Base-by-base conservation (phyloP, 75 land plant species). In the Pinus tabuliformis region DNA sequence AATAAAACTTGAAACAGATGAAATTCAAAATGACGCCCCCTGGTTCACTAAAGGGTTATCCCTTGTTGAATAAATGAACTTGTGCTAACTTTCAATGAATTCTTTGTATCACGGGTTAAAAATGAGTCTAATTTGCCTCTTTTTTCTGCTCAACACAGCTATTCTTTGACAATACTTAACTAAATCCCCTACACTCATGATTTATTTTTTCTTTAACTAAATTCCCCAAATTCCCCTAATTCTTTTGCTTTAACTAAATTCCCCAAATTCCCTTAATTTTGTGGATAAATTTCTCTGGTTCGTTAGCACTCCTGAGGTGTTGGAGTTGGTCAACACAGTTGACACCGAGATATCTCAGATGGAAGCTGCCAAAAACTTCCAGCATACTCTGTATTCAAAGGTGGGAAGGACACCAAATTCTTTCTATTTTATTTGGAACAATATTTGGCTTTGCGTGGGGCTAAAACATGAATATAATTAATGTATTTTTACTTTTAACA, bases 231-330 rank as follows among this genome's bases (percentile, higher is more conserved):
- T 11, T 73, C 33, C 33, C 26, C n/a, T 42, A 14, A 28, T 57
- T 62, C 16, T 76, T 73, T 6, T 65, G 33, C 2, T 33, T 33
- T 33, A 33, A 33, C 33, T 33, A 33, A 33, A 33, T 33, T 33
- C 2, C 2, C 33, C 8, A 21, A 15, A n/a, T 11, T 73, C 33
- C 33, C 26, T 54, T 42, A 14, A 28, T 57, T 62, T 16, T 65
- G 17, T 24, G 78, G 76, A 4, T 78, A 93, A 93, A 80, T 93
- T 93, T 85, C 91, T 93, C 45, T 83, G 88, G 52, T 93, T 91
- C 85, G 91, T 93, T 57, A 93, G 88, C 57, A 89, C 93, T 18
- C 96, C 96, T 3, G 96, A 91, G 56, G 83, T 93, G 12, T 42
- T 93, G 77, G 96, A 93, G 59, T 45, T 86, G 79, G 93, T 88